Evolutionary conservation across 495 filamentous ascomycete genomes (phyloP).

Genomic region (Penicillium egyptiacum): DNA sequence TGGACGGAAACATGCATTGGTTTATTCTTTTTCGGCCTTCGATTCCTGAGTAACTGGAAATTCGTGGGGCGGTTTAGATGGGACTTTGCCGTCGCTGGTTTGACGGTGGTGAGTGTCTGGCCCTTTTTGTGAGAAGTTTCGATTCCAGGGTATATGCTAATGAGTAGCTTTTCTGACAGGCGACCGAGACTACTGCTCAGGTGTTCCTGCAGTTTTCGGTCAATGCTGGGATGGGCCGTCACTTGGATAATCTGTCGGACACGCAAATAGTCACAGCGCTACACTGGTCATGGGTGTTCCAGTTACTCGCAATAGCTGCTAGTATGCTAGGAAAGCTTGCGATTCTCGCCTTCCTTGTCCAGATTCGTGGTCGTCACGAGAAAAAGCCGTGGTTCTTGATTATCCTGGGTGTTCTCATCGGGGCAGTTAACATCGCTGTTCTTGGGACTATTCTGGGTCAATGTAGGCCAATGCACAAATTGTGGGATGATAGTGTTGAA

Average conservation of each 20-base stretch:
- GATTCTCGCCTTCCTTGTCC: slow-evolving; percentile 32
- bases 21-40: slow-evolving; percentile 16
- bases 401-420: slow-evolving; percentile 26
- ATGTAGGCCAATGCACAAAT: slow-evolving; percentile 30
- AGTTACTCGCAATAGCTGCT: slow-evolving; percentile 28
- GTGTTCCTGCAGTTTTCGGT: slow-evolving; percentile 27
- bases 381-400: slow-evolving; percentile 29
- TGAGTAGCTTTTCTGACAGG: not conserved
- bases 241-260: slow-evolving; percentile 21
- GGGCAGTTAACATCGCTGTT: slow-evolving; percentile 24
- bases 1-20: slow-evolving; percentile 21
- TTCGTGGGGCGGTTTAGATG: slow-evolving; percentile 20
- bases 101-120: slow-evolving; percentile 16
- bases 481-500: slow-evolving; percentile 26
- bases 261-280: slow-evolving; percentile 19
- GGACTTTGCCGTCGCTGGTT: slow-evolving; percentile 18
- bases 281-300: slow-evolving; percentile 36
- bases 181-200: slow-evolving; percentile 13
- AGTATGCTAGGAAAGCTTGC: slow-evolving; percentile 34
- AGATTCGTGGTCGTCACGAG: slow-evolving; percentile 31
- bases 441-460: slow-evolving; percentile 27
- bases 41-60: slow-evolving; percentile 23
- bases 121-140: not conserved
- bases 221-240: slow-evolving; percentile 30
- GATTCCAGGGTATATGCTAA: not conserved